A percentile compares a stretch with the other conserved stretches of the same genome.
phyloP scores from a whole-genome alignment of 2,329 filamentous ascomycete species.

The Colletotrichum somersetense region DNA sequence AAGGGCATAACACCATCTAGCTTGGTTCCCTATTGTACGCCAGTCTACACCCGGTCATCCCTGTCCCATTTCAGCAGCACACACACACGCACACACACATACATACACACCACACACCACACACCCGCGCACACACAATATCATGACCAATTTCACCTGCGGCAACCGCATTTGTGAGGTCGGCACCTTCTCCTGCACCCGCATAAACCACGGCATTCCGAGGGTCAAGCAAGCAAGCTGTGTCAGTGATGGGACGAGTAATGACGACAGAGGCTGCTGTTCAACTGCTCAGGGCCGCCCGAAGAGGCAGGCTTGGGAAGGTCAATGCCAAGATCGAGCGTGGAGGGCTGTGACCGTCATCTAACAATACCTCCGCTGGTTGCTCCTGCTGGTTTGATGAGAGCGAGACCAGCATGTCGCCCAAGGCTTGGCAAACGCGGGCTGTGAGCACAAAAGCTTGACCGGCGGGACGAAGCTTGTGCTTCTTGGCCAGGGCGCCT shows the following conservation, averaged over 20 bases:
- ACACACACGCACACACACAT: too few species aligned
- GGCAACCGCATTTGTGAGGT: not conserved
- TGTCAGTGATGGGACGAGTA: conserved; percentile 18
- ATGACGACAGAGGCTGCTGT: conserved; percentile 27
- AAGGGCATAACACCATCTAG: not conserved
- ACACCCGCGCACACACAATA: not conserved
- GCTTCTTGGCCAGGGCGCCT: conserved; percentile 21
- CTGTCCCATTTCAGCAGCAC: not conserved
- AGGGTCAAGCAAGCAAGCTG: conserved; percentile 1
- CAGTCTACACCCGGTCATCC: not conserved
- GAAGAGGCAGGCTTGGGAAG: conserved; percentile 9
- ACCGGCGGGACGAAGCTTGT: conserved; percentile 36
- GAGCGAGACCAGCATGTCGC: conserved; percentile 32
- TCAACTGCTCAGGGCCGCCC: conserved; percentile 6
- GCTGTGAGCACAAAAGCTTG: conserved; percentile 39
- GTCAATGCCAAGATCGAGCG: conserved; percentile 33
- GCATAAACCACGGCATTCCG: conserved; percentile 25
- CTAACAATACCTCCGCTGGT: conserved; percentile 16
- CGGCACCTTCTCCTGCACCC: conserved; percentile 13
- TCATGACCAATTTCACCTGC: conserved; percentile 14
- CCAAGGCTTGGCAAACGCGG: conserved; percentile 40
- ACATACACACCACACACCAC: too few species aligned
- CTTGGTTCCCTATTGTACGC: not conserved
- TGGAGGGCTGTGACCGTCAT: conserved; percentile 36
- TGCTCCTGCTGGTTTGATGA: conserved; percentile 28